phyloP scores from a whole-genome alignment of 2,329 filamentous ascomycete genomes.

The Cyphellophora europaea region DNA sequence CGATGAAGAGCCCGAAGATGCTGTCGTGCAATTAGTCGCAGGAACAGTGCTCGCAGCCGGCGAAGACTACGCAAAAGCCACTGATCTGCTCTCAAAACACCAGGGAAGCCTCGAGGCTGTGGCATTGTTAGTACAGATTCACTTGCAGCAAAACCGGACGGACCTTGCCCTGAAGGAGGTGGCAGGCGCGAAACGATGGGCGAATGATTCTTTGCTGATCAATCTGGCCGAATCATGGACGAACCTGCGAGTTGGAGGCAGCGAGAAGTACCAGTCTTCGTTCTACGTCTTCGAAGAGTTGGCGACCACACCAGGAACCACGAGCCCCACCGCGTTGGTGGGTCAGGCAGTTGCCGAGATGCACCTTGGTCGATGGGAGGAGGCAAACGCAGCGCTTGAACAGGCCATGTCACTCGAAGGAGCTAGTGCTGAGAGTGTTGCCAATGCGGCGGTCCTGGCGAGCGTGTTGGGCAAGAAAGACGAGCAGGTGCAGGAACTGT shows the following conservation, averaged over 20 bases:
- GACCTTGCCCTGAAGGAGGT: constrained; percentile 90
- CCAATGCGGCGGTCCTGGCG: constrained; percentile 73
- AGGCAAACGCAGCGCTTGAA: constrained; percentile 78
- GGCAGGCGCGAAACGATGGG: constrained; percentile 76
- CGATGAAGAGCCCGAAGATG: constrained; percentile 59
- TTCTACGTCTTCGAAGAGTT: constrained; percentile 98
- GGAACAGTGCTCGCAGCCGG: constrained; percentile 74
- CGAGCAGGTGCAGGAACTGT: constrained; percentile 16
- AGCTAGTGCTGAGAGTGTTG: constrained; percentile 60
- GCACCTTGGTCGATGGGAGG: constrained; percentile 78
- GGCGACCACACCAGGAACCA: constrained; percentile 73
- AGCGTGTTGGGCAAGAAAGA: constrained; percentile 66
- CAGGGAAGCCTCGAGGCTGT: constrained; percentile 73
- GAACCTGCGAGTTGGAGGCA: constrained; percentile 79
- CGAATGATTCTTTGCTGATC: constrained; percentile 85
- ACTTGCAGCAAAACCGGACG: constrained; percentile 81
- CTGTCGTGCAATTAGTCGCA: constrained; percentile 68
- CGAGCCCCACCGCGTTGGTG: constrained; percentile 66
- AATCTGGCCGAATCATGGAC: constrained; percentile 96
- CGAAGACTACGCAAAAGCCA: constrained; percentile 75
- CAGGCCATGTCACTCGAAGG: constrained; percentile 65
- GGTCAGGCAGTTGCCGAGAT: constrained; percentile 86
- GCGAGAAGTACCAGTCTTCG: constrained; percentile 89
- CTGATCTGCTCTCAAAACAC: constrained; percentile 70
- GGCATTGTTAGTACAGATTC: constrained; percentile 81